Percentiles rank a stretch among this genome's conserved stretches.
Conservation (phyloP, 2,329 filamentous ascomycete genomes). For the Microsporum canis region DNA sequence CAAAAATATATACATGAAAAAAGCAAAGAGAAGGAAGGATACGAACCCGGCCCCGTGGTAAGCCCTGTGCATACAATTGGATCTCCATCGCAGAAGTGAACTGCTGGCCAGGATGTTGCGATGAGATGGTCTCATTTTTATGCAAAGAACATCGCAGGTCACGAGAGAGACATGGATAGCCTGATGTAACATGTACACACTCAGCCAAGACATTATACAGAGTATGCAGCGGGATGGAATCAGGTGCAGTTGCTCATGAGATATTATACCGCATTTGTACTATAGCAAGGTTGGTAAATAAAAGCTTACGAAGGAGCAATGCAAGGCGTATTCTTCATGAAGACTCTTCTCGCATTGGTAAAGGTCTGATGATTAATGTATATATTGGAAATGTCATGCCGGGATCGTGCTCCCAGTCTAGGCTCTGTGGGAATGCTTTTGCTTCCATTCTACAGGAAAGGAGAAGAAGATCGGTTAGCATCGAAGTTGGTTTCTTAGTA, state of each 20-base stretch:
- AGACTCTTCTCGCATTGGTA: neutral
- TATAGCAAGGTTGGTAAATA: neutral
- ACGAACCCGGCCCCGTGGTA: constrained; percentile 2
- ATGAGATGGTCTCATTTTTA: neutral
- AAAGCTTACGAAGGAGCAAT: neutral
- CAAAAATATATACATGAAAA: neutral
- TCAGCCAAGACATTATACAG: neutral
- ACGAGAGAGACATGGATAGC: neutral
- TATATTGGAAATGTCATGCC: neutral
- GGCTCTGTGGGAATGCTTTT: neutral
- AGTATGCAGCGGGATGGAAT: neutral
- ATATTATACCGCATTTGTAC: neutral
- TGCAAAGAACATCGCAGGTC: neutral
- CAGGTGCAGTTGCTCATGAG: neutral
- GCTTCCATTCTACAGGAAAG: neutral
- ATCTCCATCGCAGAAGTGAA: neutral
- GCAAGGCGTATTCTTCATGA: neutral
- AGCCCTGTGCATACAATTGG: neutral
- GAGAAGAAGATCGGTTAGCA: neutral
- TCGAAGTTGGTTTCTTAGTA: neutral
- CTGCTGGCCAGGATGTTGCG: neutral
- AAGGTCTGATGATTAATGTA: neutral
- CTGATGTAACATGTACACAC: neutral
- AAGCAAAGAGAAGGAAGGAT: neutral
- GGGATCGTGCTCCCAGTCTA: neutral